These are phyloP conservation scores for Trametes villosa DNA, from an alignment of 768 basidiomycete genomes.

Conservation along the genomic window DNA sequence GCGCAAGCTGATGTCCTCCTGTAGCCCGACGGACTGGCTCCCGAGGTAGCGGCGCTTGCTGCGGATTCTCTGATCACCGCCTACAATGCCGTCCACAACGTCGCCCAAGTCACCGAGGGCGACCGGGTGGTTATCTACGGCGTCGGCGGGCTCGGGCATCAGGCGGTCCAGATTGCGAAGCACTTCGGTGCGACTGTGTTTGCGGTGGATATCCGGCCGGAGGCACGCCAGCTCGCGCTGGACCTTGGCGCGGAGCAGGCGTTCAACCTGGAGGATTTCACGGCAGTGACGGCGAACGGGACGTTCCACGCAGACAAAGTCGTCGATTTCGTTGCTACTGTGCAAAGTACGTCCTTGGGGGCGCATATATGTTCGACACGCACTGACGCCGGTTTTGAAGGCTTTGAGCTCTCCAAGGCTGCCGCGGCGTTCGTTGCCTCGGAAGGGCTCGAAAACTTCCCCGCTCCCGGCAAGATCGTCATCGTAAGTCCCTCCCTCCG, in stretches of 20 bases:
- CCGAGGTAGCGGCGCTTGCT: conserved; percentile 14
- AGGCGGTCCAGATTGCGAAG: conserved; percentile 29
- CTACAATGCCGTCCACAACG: conserved; percentile 14
- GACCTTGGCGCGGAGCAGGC: conserved; percentile 31
- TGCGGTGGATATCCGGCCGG: conserved; percentile 29
- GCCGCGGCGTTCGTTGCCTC: neutral
- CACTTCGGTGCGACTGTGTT: conserved; percentile 34
- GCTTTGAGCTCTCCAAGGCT: conserved; percentile 7
- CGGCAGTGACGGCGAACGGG: conserved; percentile 8
- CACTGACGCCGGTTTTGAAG: neutral
- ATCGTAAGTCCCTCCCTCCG: neutral
- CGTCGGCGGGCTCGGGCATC: conserved; percentile 22
- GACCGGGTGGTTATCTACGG: conserved; percentile 13
- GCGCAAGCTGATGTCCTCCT: neutral
- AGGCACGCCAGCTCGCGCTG: conserved; percentile 29
- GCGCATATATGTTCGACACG: neutral
- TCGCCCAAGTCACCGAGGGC: neutral
- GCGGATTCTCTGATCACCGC: conserved; percentile 6
- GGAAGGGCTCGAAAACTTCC: no score
- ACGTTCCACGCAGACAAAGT: conserved; percentile 30
- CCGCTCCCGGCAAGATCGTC: conserved; percentile 6
- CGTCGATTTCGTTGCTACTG: conserved; percentile 29
- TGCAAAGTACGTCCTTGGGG: conserved; percentile 21
- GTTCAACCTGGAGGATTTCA: conserved; percentile 25
- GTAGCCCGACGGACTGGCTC: conserved; percentile 14